These are phyloP conservation scores for Veloboletus limbatus DNA, from an alignment of 1,284 basidiomycete genomes.

Conservation along the genomic window DNA sequence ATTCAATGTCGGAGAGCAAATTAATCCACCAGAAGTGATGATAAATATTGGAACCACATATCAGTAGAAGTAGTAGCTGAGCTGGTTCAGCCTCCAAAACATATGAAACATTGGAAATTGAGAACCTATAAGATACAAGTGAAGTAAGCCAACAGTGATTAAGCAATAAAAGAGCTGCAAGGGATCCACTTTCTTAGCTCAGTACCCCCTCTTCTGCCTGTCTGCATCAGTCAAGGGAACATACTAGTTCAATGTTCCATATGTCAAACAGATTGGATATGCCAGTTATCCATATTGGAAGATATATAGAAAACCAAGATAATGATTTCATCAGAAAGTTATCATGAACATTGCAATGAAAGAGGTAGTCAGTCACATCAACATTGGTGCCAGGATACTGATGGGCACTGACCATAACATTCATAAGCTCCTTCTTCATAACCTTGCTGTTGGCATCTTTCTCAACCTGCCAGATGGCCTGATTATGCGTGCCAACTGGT, in stretches of 20 bases:
- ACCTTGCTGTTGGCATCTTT: conserved; percentile 77
- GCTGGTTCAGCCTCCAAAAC: no score
- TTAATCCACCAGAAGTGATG: no score
- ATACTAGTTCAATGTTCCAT: conserved; percentile 15
- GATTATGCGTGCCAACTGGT: conserved; percentile 70
- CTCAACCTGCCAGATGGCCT: conserved; percentile 76
- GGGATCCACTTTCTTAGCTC: not conserved
- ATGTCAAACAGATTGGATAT: not conserved
- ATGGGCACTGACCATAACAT: conserved; percentile 63
- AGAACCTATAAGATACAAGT: not conserved
- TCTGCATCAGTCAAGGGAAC: conserved; percentile 31
- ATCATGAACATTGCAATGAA: not conserved
- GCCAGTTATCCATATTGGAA: not conserved
- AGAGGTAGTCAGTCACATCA: conserved; percentile 9
- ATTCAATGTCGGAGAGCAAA: not conserved
- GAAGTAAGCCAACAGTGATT: not conserved
- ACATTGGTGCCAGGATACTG: conserved; percentile 1
- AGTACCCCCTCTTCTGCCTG: conserved; percentile 26
- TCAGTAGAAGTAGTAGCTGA: not conserved
- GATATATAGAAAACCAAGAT: not conserved
- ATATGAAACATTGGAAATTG: not conserved
- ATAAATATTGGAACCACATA: no score
- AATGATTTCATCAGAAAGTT: not conserved
- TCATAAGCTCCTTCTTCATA: conserved; percentile 68
- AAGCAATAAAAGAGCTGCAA: not conserved